Percentiles rank a stretch among this genome's conserved stretches.
Conservation (phyloP, 1,284 basidiomycete genomes). For the Chalciporus sp. region DNA sequence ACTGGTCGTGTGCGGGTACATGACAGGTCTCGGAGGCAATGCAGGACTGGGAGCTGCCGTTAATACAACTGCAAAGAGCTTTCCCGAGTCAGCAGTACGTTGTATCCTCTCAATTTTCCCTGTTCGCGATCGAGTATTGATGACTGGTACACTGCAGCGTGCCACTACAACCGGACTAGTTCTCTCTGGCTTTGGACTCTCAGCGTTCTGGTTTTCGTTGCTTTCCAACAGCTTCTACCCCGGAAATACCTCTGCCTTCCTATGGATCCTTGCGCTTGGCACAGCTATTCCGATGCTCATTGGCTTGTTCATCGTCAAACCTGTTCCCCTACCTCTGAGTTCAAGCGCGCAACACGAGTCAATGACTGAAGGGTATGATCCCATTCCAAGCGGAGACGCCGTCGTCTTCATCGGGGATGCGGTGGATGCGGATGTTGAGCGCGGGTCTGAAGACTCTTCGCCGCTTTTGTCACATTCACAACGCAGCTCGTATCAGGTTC, state of each 20-base stretch:
- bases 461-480: constrained; percentile 22
- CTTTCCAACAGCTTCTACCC: constrained; percentile 67
- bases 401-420: constrained; percentile 29
- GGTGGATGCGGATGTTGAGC: constrained; percentile 27
- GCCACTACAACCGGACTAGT: constrained; percentile 75
- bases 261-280: constrained; percentile 71
- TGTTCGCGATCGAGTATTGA: background rate
- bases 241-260: constrained; percentile 70
- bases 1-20: constrained; percentile 52
- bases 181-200: constrained; percentile 82
- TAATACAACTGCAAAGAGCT: constrained; percentile 70
- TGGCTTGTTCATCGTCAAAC: constrained; percentile 63
- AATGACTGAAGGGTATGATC: constrained; percentile 10
- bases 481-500: constrained; percentile 7
- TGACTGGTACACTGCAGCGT: constrained; percentile 42
- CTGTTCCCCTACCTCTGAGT: constrained; percentile 51
- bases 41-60: constrained; percentile 56
- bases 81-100: constrained; percentile 53
- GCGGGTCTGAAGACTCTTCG: constrained; percentile 13
- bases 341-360: background rate
- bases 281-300: constrained; percentile 70
- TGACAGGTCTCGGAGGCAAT: constrained; percentile 67
- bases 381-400: constrained; percentile 15
- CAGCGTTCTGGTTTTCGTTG: constrained; percentile 78
- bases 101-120: background rate